Evolutionary conservation across 2,329 filamentous ascomycete species (phyloP).

Genomic region (Ophiostoma australiae): DNA sequence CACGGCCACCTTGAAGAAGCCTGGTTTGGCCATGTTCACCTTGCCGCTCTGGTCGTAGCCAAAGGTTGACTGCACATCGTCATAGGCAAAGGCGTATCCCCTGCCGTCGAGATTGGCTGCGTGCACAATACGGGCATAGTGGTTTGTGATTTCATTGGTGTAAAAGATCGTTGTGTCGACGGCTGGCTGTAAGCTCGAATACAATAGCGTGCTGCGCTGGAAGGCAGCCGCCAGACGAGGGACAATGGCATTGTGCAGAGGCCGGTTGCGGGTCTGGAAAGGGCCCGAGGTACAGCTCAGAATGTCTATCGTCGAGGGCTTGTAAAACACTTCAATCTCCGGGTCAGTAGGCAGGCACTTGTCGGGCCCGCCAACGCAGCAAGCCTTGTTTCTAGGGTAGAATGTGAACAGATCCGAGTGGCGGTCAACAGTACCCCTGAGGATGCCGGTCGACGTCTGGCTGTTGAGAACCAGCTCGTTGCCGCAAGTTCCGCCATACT

Average conservation of each 20-base stretch:
- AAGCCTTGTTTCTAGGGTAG: not conserved
- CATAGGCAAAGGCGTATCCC: constrained; percentile 59
- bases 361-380: not conserved
- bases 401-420: constrained; percentile 36
- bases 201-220: constrained; percentile 53
- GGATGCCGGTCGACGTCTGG: constrained; percentile 53
- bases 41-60: constrained; percentile 46
- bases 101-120: constrained; percentile 48
- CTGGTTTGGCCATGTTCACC: constrained; percentile 4
- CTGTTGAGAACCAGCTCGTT: constrained; percentile 56
- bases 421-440: constrained; percentile 46
- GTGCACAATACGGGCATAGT: constrained; percentile 55
- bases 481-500: constrained; percentile 3
- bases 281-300: constrained; percentile 62
- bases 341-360: constrained; percentile 29
- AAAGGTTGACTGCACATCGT: constrained; percentile 51
- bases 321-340: constrained; percentile 43
- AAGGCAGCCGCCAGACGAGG: constrained; percentile 45
- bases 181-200: constrained; percentile 29
- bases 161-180: constrained; percentile 39
- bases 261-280: constrained; percentile 44
- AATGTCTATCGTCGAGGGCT: constrained; percentile 58
- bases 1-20: constrained; percentile 13
- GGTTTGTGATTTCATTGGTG: constrained; percentile 46
- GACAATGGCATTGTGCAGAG: constrained; percentile 41